phyloP scores from a whole-genome alignment of 371 early-diverging fungal genomes.

The Dinochytrium kinnereticum region DNA sequence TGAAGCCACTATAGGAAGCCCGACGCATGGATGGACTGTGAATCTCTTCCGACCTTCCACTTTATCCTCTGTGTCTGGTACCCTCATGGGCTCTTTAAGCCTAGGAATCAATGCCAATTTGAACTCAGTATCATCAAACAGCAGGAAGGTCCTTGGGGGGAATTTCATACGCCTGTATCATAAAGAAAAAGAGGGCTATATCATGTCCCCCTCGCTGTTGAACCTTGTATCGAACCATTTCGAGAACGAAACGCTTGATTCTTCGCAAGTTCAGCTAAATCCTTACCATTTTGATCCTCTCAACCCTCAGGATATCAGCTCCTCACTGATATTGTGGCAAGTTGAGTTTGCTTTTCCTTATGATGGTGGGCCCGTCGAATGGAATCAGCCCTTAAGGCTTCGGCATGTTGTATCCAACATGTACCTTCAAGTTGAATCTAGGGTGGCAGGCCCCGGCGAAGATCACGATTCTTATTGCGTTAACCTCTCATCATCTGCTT shows the following conservation, averaged over 20 bases:
- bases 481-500: no score
- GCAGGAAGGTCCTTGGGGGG: slow-evolving; percentile 33
- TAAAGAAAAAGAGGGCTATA: slow-evolving; percentile 61
- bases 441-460: no score
- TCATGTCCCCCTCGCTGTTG: slow-evolving; percentile 28
- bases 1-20: slow-evolving; percentile 43
- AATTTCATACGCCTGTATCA: slow-evolving; percentile 62
- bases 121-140: neutral
- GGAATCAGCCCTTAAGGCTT: slow-evolving; percentile 54
- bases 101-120: neutral
- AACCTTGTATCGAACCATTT: slow-evolving; percentile 13
- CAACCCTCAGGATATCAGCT: slow-evolving; percentile 62
- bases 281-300: slow-evolving; percentile 61
- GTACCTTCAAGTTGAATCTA: slow-evolving; percentile 54
- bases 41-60: slow-evolving; percentile 27
- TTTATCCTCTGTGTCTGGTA: neutral
- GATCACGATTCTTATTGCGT: no score
- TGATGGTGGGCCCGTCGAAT: slow-evolving; percentile 39
- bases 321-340: slow-evolving; percentile 63
- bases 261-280: slow-evolving; percentile 33
- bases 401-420: slow-evolving; percentile 52
- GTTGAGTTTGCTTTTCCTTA: slow-evolving; percentile 23
- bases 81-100: neutral
- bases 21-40: slow-evolving; percentile 37
- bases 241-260: slow-evolving; percentile 22